phyloP scores from a whole-genome alignment of 2,329 filamentous ascomycete genomes.

The Arachnopeziza araneosa region DNA sequence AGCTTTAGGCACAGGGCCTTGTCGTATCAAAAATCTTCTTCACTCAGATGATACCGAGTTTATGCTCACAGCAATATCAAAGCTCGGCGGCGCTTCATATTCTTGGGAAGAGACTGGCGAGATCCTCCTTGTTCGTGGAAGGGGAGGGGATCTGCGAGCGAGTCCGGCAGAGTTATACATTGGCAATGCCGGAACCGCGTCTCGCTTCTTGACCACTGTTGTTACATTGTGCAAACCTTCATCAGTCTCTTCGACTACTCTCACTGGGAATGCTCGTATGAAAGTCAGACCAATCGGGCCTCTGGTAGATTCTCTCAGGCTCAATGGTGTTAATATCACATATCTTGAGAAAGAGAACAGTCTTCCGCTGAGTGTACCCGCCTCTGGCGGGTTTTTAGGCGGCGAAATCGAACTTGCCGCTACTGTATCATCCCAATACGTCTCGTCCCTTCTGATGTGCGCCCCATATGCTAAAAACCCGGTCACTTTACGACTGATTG shows the following conservation, averaged over 20 bases:
- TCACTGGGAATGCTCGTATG: slow-evolving; percentile 95
- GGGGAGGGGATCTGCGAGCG: slow-evolving; percentile 78
- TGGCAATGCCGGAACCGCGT: slow-evolving; percentile 93
- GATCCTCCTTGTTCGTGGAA: slow-evolving; percentile 81
- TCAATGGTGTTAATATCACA: slow-evolving; percentile 81
- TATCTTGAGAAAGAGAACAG: slow-evolving; percentile 82
- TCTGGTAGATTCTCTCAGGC: slow-evolving; percentile 80
- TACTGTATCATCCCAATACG: slow-evolving; percentile 97
- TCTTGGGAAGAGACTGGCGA: slow-evolving; percentile 94
- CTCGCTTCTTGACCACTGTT: slow-evolving; percentile 89
- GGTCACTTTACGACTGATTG: slow-evolving; percentile 82
- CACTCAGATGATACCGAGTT: slow-evolving; percentile 97
- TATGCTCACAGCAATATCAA: slow-evolving; percentile 88
- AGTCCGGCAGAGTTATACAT: slow-evolving; percentile 77
- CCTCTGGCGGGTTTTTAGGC: slow-evolving; percentile 76
- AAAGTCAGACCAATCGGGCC: slow-evolving; percentile 91
- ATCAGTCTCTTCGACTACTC: slow-evolving; percentile 60
- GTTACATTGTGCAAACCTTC: slow-evolving; percentile 73
- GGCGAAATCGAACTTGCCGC: slow-evolving; percentile 88
- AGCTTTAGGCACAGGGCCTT: slow-evolving; percentile 79
- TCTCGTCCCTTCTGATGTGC: slow-evolving; percentile 94
- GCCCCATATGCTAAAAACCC: slow-evolving; percentile 94
- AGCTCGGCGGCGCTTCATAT: slow-evolving; percentile 81
- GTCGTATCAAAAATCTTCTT: slow-evolving; percentile 83
- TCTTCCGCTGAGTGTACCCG: slow-evolving; percentile 75